Evolutionary conservation across 2,329 filamentous ascomycete genomes (phyloP).

Genomic region (Polychaeton citri): DNA sequence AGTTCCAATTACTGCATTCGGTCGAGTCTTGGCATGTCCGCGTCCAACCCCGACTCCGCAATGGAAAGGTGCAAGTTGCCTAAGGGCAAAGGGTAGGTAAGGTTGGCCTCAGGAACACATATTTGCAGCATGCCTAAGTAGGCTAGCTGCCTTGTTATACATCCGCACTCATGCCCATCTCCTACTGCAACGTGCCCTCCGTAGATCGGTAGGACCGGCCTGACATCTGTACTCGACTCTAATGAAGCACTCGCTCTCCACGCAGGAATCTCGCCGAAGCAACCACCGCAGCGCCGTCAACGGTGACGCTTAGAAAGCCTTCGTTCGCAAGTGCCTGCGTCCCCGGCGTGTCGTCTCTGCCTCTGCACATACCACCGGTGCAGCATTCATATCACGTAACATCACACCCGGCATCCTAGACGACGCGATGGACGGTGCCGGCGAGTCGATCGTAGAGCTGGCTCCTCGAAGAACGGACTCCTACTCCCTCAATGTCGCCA

Average conservation of each 20-base stretch:
- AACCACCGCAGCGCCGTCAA: background rate
- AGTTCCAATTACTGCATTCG: too few species aligned
- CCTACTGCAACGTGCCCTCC: background rate
- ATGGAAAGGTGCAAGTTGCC: too few species aligned
- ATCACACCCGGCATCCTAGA: background rate
- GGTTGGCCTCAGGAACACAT: too few species aligned
- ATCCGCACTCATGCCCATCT: background rate
- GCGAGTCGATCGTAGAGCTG: background rate
- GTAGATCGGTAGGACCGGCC: background rate
- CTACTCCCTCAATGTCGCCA: constrained; percentile 16
- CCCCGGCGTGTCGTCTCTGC: background rate
- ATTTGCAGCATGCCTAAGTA: too few species aligned
- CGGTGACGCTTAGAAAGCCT: constrained; percentile 1
- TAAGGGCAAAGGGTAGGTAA: too few species aligned
- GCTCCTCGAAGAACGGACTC: background rate
- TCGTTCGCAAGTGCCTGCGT: background rate
- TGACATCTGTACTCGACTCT: background rate
- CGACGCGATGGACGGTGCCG: background rate
- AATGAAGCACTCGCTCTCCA: too few species aligned
- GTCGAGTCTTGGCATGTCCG: too few species aligned
- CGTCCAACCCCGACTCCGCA: background rate
- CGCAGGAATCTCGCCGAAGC: background rate
- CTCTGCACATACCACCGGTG: background rate
- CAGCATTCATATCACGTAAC: background rate
- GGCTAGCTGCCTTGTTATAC: too few species aligned